phyloP scores from a whole-genome alignment of 306 rosid species.

The Rubus idaeus region DNA sequence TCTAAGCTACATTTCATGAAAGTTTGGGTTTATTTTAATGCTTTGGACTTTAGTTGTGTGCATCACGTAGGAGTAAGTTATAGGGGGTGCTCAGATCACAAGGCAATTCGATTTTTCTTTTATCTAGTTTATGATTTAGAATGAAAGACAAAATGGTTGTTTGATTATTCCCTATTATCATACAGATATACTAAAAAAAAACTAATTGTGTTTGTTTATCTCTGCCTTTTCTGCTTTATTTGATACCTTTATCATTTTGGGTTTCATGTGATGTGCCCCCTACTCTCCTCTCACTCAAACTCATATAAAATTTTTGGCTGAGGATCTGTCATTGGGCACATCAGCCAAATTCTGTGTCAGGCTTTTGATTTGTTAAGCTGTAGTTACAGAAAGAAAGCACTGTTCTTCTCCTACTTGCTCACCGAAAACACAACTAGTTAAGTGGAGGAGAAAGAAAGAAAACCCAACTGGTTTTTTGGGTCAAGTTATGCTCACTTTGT shows the following conservation, averaged over 20 bases:
- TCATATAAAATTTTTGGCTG: not conserved
- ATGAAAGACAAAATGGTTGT: slow-evolving; percentile 11
- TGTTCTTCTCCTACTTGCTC: not conserved
- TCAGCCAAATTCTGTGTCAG: slow-evolving; percentile 10
- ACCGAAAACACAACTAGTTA: not conserved
- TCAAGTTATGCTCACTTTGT: not conserved
- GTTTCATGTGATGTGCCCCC: slow-evolving; percentile 6
- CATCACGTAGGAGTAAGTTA: not conserved
- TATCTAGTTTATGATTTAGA: not conserved
- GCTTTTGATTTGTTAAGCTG: not conserved
- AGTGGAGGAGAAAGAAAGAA: not conserved
- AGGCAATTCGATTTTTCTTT: not conserved
- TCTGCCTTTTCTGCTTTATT: slow-evolving; percentile 20
- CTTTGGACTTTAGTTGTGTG: not conserved
- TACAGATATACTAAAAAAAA: not conserved
- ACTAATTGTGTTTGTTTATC: slow-evolving; percentile 9
- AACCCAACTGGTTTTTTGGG: not conserved
- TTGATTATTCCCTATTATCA: slow-evolving; percentile 3
- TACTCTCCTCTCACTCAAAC: not conserved
- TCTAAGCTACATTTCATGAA: not conserved
- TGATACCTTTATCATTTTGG: slow-evolving; percentile 17
- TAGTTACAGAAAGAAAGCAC: not conserved
- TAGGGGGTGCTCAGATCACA: not conserved
- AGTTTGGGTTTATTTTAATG: not conserved
- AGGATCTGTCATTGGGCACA: slow-evolving; percentile 11